phyloP scores from a whole-genome alignment of 2,329 filamentous ascomycete genomes.

The Nakataea oryzae region DNA sequence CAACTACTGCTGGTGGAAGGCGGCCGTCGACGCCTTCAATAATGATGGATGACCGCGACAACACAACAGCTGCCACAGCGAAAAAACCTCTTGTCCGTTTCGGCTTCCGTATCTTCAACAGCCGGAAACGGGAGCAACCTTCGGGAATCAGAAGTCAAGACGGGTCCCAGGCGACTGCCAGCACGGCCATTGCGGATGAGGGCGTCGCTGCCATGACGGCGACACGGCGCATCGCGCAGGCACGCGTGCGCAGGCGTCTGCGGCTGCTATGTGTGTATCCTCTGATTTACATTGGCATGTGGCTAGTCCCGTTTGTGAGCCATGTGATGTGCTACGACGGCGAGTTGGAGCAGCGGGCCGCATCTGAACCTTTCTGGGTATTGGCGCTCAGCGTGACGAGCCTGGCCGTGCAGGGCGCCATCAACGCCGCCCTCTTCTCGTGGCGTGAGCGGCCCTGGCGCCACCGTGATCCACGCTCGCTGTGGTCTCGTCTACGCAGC shows the following conservation, averaged over 20 bases:
- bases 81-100: not conserved
- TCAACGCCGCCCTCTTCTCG: constrained; percentile 59
- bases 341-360: constrained; percentile 10
- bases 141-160: not conserved
- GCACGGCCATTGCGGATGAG: constrained; percentile 2
- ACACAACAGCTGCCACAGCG: not conserved
- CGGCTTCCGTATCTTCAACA: not conserved
- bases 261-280: constrained; percentile 70
- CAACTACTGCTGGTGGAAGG: not conserved
- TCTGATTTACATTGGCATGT: constrained; percentile 59
- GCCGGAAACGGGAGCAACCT: not conserved
- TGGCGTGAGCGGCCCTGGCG: constrained; percentile 63
- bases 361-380: constrained; percentile 43
- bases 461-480: constrained; percentile 29
- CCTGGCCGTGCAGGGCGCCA: constrained; percentile 54
- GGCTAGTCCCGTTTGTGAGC: constrained; percentile 59
- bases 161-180: not conserved
- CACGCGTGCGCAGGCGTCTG: constrained; percentile 55
- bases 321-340: constrained; percentile 50
- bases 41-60: not conserved
- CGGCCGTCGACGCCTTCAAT: not conserved
- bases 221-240: constrained; percentile 25
- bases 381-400: constrained; percentile 44
- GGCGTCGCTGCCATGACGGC: constrained; percentile 2
- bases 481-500: constrained; percentile 15